Base-by-base conservation (phyloP, 164 flowering plant genomes). In the Kalanchoe fedtschenkoi region DNA sequence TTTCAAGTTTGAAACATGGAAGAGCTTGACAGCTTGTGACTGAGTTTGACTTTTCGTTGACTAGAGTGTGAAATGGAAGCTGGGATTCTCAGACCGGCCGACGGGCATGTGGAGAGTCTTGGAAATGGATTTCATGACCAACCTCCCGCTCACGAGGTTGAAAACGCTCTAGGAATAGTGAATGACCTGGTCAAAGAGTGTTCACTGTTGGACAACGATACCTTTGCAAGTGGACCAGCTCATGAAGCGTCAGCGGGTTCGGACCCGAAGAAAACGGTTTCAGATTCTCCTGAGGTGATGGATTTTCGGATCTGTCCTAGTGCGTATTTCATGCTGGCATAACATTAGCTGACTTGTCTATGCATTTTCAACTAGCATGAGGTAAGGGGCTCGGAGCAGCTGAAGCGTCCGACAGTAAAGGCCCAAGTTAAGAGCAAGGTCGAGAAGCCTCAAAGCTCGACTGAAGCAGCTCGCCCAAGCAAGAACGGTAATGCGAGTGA, bases 31-130 rank as follows among this genome's bases (percentile, higher is more conserved):
- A n/a, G 11, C 54, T 7, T 19, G 13, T 6, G 24, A 47, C 21
- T 47, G 13, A n/a, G n/a, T n/a, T n/a, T 46, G 53, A 22, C 28
- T 1, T 47, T 47, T 46, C 24, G 54, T 22, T 5, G 29, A 47
- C 3, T 47, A 6, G 29, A 75, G 78, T 60, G 58, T 54, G 47
- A 41, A 68, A 87, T 83, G 88, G 90, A 83, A 64, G 64, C 60
- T 54, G 76, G 70, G 58, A 65, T 34, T 62, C 65, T 71, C 58
- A 47, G 56, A 19, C 35, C 60, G 32, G 54, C 37, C 28, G 66
- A 64, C 55, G 76, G 72, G 62, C 70, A 43, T 59, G 74, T 72
- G 47, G 60, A 19, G 42, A 62, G 42, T 62, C 74, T 59, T 67
- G 76, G 67, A 67, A 83, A 82, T 73, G 84, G 81, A 41, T 74